A percentile compares a stretch with the other conserved stretches of the same genome.
Evolutionary conservation across 1,139 yeast genomes (phyloP).

Genomic region (Debaryomyces udenii): DNA sequence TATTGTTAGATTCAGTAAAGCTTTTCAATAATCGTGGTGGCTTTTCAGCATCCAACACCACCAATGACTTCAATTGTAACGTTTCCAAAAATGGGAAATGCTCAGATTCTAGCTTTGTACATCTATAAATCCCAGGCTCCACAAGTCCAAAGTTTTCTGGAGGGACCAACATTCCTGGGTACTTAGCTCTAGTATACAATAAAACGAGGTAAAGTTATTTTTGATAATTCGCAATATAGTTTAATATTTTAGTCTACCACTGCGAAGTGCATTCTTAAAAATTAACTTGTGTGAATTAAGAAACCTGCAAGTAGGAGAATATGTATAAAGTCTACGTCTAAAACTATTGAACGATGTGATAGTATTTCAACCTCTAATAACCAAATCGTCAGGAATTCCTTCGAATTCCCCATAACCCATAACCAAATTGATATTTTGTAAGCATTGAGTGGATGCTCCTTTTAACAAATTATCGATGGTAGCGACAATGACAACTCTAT

Average conservation of each 20-base stretch:
- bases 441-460: conserved; percentile 98
- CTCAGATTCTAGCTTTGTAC: conserved; percentile 56
- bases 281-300: no score
- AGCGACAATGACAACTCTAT: conserved; percentile 91
- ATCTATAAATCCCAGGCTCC: conserved; percentile 69
- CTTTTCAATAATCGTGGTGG: conserved; percentile 58
- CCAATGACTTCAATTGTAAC: conserved; percentile 55
- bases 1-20: conserved; percentile 47
- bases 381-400: conserved; percentile 76
- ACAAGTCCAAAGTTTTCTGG: conserved; percentile 81
- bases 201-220: conserved; percentile 1
- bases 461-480: conserved; percentile 93
- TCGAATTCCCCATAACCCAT: conserved; percentile 91
- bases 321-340: not conserved
- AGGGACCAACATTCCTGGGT: conserved; percentile 61
- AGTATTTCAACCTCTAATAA: conserved; percentile 51
- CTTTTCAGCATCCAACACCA: conserved; percentile 71
- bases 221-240: conserved; percentile 2
- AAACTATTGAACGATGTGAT: not conserved
- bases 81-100: conserved; percentile 71
- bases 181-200: not conserved
- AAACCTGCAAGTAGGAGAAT: no score
- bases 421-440: conserved; percentile 91
- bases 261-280: no score
- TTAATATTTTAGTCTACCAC: no score